phyloP scores from a whole-genome alignment of 441 rosid species.

The Euphorbia corollata region DNA sequence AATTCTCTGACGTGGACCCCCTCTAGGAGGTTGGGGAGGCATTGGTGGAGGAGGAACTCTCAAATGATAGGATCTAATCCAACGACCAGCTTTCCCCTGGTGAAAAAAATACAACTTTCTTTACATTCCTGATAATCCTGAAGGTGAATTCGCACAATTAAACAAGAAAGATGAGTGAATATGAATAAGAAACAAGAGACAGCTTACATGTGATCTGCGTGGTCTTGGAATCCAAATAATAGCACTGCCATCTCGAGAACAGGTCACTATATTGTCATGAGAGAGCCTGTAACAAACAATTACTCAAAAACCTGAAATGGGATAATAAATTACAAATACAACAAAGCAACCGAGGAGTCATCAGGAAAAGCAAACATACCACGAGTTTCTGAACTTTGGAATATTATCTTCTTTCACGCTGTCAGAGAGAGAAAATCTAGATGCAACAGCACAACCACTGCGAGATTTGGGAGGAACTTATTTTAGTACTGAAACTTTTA shows the following conservation, averaged over 20 bases:
- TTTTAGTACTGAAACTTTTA: constrained; percentile 5
- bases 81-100: constrained; percentile 88
- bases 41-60: constrained; percentile 99
- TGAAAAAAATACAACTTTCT: constrained; percentile 15
- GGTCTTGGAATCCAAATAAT: constrained; percentile 94
- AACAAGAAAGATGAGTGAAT: not conserved
- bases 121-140: not conserved
- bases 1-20: constrained; percentile 98
- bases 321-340: constrained; percentile 11
- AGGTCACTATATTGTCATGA: constrained; percentile 93
- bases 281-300: constrained; percentile 56
- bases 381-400: constrained; percentile 82
- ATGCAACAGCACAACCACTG: constrained; percentile 91
- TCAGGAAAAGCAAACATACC: constrained; percentile 40
- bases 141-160: not conserved
- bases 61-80: constrained; percentile 85
- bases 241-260: constrained; percentile 99
- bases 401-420: constrained; percentile 71
- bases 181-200: constrained; percentile 12
- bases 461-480: constrained; percentile 27
- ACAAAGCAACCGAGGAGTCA: constrained; percentile 13
- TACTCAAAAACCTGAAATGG: not conserved
- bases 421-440: constrained; percentile 63
- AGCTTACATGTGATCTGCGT: constrained; percentile 80
- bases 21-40: constrained; percentile 95